phyloP scores from a whole-genome alignment of 1,139 yeast species.

The Kurtzmaniella quercitrusa region DNA sequence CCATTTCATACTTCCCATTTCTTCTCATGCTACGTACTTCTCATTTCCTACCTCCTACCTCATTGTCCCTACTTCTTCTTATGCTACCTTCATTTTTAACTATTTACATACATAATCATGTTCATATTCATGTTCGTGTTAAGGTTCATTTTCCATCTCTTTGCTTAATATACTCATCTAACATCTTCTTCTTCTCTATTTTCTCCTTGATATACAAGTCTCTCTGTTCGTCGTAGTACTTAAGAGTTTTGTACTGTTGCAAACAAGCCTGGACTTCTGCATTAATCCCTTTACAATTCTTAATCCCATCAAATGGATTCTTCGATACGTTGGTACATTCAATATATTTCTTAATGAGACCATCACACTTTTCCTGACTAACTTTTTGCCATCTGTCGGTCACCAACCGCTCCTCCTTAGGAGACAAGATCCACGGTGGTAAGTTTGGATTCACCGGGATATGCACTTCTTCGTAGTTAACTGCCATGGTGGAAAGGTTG shows the following conservation, averaged over 20 bases:
- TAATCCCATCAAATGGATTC: conserved; percentile 60
- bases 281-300: conserved; percentile 38
- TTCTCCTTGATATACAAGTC: conserved; percentile 60
- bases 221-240: conserved; percentile 68
- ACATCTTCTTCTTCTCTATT: conserved; percentile 29
- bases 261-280: conserved; percentile 49
- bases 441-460: conserved; percentile 45
- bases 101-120: conserved; percentile 2
- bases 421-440: conserved; percentile 83
- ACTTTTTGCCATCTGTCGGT: conserved; percentile 73
- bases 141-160: conserved; percentile 4
- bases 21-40: too few species aligned
- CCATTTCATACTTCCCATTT: too few species aligned
- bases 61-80: not conserved
- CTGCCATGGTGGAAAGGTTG: not conserved
- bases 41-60: too few species aligned
- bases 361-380: conserved; percentile 72
- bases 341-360: conserved; percentile 48
- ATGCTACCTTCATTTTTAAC: not conserved
- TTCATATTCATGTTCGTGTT: too few species aligned
- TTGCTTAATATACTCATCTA: conserved; percentile 8
- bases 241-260: conserved; percentile 58
- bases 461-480: conserved; percentile 31
- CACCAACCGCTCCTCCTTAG: conserved; percentile 79
- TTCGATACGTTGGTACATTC: conserved; percentile 35